A percentile compares a stretch with the other conserved stretches of the same genome.
Evolutionary conservation across 345 rosid species (phyloP).

Genomic region (Aquilaria yunnanensis): DNA sequence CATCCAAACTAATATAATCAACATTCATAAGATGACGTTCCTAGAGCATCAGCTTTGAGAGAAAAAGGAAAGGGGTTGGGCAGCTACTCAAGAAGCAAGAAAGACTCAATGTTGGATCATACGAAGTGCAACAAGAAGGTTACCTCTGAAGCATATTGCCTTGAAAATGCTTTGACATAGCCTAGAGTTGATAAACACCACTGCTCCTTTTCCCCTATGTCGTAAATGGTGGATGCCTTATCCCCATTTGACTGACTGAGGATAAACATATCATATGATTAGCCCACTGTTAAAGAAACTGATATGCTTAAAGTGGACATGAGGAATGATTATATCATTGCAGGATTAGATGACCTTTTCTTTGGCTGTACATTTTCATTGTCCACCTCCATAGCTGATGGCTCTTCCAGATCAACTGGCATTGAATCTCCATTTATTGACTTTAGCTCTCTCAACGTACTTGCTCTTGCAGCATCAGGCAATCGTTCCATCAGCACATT

Average conservation of each 20-base stretch:
- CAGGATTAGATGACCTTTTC: slow-evolving; percentile 21
- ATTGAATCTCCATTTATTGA: slow-evolving; percentile 41
- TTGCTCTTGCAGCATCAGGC: slow-evolving; percentile 65
- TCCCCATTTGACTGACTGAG: slow-evolving; percentile 50
- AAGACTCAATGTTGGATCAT: background rate
- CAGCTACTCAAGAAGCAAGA: too few species aligned
- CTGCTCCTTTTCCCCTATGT: slow-evolving; percentile 74
- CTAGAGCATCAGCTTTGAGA: background rate
- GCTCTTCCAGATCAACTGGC: slow-evolving; percentile 48
- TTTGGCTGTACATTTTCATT: slow-evolving; percentile 53
- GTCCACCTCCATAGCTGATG: slow-evolving; percentile 77
- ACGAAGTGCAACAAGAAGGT: background rate
- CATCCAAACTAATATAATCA: too few species aligned
- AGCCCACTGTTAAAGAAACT: background rate
- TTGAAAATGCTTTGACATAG: slow-evolving; percentile 76
- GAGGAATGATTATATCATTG: background rate
- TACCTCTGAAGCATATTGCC: slow-evolving; percentile 95
- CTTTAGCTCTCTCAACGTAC: slow-evolving; percentile 53
- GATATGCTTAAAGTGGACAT: background rate
- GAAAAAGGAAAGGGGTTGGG: too few species aligned
- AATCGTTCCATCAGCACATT: slow-evolving; percentile 67
- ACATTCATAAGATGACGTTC: too few species aligned
- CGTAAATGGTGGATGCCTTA: slow-evolving; percentile 24
- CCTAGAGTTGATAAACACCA: slow-evolving; percentile 95
- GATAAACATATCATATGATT: slow-evolving; percentile 4